A percentile compares a stretch with the other conserved stretches of the same genome.
These are phyloP conservation scores for Brassica incana DNA, from an alignment of 345 rosid species.

Conservation along the genomic window DNA sequence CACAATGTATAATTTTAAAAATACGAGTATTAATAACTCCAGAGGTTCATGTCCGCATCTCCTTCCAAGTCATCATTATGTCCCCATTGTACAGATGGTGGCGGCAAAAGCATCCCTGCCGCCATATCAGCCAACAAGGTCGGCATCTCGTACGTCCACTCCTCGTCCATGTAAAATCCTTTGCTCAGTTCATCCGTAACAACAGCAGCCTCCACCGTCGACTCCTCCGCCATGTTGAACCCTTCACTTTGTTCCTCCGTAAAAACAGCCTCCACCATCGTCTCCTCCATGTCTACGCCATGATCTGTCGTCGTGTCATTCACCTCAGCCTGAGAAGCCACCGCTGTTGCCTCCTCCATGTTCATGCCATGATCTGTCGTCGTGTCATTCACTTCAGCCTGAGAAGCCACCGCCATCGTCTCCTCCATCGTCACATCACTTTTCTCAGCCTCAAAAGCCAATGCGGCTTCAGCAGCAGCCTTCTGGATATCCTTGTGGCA, in stretches of 20 bases:
- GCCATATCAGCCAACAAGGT: slow-evolving; percentile 63
- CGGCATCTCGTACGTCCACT: slow-evolving; percentile 62
- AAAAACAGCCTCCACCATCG: background rate
- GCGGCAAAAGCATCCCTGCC: slow-evolving; percentile 69
- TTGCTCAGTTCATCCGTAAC: slow-evolving; percentile 16
- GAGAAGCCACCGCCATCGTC: slow-evolving; percentile 12
- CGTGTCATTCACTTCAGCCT: slow-evolving; percentile 1
- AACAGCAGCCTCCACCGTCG: slow-evolving; percentile 12
- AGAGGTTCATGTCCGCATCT: slow-evolving; percentile 47
- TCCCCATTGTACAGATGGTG: slow-evolving; percentile 41
- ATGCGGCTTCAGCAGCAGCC: slow-evolving; percentile 33
- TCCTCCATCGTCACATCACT: background rate
- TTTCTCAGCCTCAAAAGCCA: slow-evolving; percentile 25
- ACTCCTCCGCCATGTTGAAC: slow-evolving; percentile 59
- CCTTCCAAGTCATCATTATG: slow-evolving; percentile 34
- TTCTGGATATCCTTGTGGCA: slow-evolving; percentile 66
- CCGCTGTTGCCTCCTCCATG: background rate
- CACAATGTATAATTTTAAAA: background rate
- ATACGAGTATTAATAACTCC: slow-evolving; percentile 47
- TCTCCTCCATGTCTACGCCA: background rate
- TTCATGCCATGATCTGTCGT: background rate
- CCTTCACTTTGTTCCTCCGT: slow-evolving; percentile 23
- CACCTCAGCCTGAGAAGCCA: slow-evolving; percentile 25
- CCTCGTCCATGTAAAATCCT: slow-evolving; percentile 55
- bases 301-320: background rate